Percentiles rank a stretch among this genome's conserved stretches.
phyloP scores from a whole-genome alignment of 2,329 filamentous ascomycete genomes.

The Tolypocladium pustulatum region DNA sequence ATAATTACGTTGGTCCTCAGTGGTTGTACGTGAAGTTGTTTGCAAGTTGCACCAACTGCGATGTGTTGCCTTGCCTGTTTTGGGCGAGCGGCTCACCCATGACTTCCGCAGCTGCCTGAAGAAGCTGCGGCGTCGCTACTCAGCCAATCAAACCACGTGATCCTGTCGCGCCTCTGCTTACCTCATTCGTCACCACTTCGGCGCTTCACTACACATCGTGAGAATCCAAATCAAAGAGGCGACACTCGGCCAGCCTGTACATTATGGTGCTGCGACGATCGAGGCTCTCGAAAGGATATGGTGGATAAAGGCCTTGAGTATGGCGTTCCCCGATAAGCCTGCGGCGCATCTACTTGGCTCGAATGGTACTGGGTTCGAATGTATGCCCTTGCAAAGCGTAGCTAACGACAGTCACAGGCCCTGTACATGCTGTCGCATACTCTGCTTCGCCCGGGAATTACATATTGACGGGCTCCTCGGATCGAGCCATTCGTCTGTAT shows the following conservation, averaged over 20 bases:
- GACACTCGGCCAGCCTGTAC: not conserved
- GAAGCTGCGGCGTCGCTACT: not conserved
- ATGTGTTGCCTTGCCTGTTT: not conserved
- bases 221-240: not conserved
- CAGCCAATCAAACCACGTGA: constrained; percentile 1
- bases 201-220: not conserved
- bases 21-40: not conserved
- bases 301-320: constrained; percentile 15
- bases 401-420: constrained; percentile 34
- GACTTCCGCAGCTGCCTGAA: not conserved
- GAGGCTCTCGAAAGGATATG: constrained; percentile 4
- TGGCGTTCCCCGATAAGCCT: constrained; percentile 38
- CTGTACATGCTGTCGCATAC: constrained; percentile 63
- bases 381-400: not conserved
- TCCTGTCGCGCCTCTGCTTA: not conserved
- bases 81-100: not conserved
- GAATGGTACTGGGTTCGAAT: constrained; percentile 32
- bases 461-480: constrained; percentile 75
- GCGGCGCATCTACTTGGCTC: constrained; percentile 47
- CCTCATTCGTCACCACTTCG: not conserved
- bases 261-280: not conserved
- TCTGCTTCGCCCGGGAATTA: constrained; percentile 64
- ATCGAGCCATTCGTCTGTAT: constrained; percentile 78
- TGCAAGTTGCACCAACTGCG: not conserved
- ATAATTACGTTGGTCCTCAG: not conserved